Conservation (phyloP, 805 yeast genomes). For the Wickerhamiella lipophila region DNA sequence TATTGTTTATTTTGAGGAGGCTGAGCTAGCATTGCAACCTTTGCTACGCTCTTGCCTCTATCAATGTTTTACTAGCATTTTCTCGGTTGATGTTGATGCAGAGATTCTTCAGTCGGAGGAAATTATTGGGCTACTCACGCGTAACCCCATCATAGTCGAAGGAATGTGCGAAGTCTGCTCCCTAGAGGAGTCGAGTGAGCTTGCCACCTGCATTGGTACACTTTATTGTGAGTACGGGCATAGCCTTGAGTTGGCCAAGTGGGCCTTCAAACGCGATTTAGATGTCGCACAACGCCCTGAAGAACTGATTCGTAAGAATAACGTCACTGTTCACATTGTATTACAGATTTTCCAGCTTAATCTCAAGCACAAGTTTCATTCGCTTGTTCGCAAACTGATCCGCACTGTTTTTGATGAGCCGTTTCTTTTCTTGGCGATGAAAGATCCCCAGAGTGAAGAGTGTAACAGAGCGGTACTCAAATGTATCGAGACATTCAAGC, state of each 20-base stretch:
- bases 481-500: neutral
- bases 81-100: neutral
- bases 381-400: neutral
- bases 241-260: conserved; percentile 2
- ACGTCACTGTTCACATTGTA: conserved; percentile 1
- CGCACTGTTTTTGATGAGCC: conserved; percentile 3
- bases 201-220: neutral
- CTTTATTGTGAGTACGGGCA: conserved; percentile 3
- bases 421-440: neutral
- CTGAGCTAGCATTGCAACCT: neutral
- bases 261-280: conserved; percentile 5
- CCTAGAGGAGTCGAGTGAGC: neutral
- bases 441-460: neutral
- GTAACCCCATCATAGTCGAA: neutral
- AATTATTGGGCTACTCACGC: neutral
- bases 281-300: conserved; percentile 3
- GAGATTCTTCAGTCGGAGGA: neutral
- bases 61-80: neutral
- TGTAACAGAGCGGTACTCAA: neutral
- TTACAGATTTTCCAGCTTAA: neutral
- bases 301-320: conserved; percentile 9
- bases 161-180: conserved; percentile 11
- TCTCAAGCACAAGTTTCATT: neutral
- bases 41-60: conserved; percentile 1
- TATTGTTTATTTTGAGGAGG: conserved; percentile 6